Evolutionary conservation across 768 basidiomycete species (phyloP).

Genomic region (Lactarius pseudohatsudake): DNA sequence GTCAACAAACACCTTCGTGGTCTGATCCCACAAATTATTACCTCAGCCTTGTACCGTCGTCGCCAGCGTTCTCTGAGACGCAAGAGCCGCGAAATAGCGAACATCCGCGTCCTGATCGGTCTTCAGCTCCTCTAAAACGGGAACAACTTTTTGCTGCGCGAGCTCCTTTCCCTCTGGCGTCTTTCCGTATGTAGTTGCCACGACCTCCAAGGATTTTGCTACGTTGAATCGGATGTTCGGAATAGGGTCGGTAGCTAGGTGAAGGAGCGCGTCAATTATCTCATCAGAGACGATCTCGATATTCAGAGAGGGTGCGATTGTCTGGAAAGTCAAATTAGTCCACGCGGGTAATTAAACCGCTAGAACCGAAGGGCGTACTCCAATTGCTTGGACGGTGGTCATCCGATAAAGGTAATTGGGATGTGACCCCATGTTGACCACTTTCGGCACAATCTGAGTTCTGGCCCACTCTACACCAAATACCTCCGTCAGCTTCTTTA

Average conservation of each 20-base stretch:
- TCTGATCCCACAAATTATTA: slow-evolving; percentile 27
- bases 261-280: slow-evolving; percentile 80
- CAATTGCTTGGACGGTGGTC: slow-evolving; percentile 99
- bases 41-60: slow-evolving; percentile 42
- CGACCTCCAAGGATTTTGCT: slow-evolving; percentile 88
- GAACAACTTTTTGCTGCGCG: slow-evolving; percentile 68
- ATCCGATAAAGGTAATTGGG: slow-evolving; percentile 97
- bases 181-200: slow-evolving; percentile 68
- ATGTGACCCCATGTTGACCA: slow-evolving; percentile 95
- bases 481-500: slow-evolving; percentile 96
- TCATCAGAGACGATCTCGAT: slow-evolving; percentile 80
- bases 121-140: slow-evolving; percentile 84
- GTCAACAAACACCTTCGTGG: not conserved
- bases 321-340: slow-evolving; percentile 48
- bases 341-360: not conserved
- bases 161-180: slow-evolving; percentile 72
- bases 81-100: slow-evolving; percentile 86
- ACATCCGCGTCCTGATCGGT: slow-evolving; percentile 94
- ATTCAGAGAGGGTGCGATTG: slow-evolving; percentile 89
- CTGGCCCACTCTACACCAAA: slow-evolving; percentile 99
- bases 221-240: slow-evolving; percentile 99
- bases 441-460: slow-evolving; percentile 91
- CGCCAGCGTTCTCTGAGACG: slow-evolving; percentile 56
- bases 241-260: slow-evolving; percentile 85
- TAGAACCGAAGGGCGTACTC: slow-evolving; percentile 52